Percentiles rank a stretch among this genome's conserved stretches.
Evolutionary conservation across 1,284 basidiomycete species (phyloP).

Genomic region (Cutaneotrichosporon arboriforme): DNA sequence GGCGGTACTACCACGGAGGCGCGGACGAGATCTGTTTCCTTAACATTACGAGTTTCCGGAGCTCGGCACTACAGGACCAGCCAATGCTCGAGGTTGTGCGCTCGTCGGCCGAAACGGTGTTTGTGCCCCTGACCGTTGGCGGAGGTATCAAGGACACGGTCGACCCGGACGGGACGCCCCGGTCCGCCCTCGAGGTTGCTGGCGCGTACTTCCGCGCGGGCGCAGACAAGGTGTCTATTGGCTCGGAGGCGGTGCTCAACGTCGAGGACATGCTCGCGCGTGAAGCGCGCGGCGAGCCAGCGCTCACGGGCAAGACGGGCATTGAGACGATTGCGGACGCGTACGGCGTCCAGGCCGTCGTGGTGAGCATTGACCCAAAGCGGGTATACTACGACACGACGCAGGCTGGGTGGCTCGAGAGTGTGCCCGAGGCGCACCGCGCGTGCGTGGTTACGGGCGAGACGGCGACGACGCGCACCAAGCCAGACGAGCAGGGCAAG

Average conservation of each 20-base stretch:
- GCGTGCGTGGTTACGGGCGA: slow-evolving; percentile 46
- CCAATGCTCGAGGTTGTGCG: slow-evolving; percentile 96
- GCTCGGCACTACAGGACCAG: slow-evolving; percentile 89
- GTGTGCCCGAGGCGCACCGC: slow-evolving; percentile 54
- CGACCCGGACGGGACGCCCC: slow-evolving; percentile 88
- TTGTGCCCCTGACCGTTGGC: slow-evolving; percentile 97
- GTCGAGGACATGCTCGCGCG: slow-evolving; percentile 72
- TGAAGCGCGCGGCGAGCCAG: slow-evolving; percentile 50
- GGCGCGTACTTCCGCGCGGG: slow-evolving; percentile 94
- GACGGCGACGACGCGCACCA: slow-evolving; percentile 50
- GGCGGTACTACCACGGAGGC: slow-evolving; percentile 77
- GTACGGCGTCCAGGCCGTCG: slow-evolving; percentile 96
- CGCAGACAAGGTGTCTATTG: slow-evolving; percentile 91
- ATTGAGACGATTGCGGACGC: slow-evolving; percentile 87
- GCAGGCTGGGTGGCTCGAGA: slow-evolving; percentile 58
- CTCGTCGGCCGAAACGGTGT: slow-evolving; percentile 80
- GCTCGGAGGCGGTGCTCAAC: slow-evolving; percentile 88
- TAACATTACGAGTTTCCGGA: slow-evolving; percentile 99
- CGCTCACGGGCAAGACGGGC: slow-evolving; percentile 58
- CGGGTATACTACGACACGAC: slow-evolving; percentile 72
- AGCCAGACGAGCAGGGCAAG: slow-evolving; percentile 61
- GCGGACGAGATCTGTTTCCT: slow-evolving; percentile 97
- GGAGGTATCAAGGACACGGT: slow-evolving; percentile 95
- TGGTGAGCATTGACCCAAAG: slow-evolving; percentile 93
- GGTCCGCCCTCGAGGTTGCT: slow-evolving; percentile 86